These are phyloP conservation scores for Globisporangium nodosum DNA, from an alignment of 352 stramenopile species.

Conservation along the genomic window DNA sequence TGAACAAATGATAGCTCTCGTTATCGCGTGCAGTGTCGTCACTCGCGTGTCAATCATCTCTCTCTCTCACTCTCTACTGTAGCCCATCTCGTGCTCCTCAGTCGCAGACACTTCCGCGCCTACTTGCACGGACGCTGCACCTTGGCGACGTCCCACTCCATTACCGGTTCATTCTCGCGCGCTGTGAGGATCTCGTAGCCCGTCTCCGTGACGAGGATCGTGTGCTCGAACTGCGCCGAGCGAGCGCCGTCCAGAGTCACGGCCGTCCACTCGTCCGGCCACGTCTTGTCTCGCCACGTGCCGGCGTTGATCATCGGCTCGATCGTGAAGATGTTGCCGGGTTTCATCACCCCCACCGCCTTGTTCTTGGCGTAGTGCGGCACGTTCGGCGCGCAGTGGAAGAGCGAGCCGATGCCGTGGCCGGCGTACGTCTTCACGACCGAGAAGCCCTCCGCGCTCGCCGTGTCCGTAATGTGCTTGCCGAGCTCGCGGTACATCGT, in stretches of 20 bases:
- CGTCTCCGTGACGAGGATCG: conserved; percentile 97
- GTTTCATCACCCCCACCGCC: conserved; percentile 95
- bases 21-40: background rate
- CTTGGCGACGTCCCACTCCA: conserved; percentile 82
- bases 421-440: conserved; percentile 98
- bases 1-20: background rate
- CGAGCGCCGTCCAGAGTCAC: conserved; percentile 94
- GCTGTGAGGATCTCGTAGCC: conserved; percentile 97
- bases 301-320: conserved; percentile 99
- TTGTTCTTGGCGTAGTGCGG: conserved; percentile 99
- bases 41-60: background rate
- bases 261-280: conserved; percentile 98
- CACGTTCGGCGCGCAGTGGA: conserved; percentile 96
- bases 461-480: conserved; percentile 89
- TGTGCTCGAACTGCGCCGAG: conserved; percentile 98
- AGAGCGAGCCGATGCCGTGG: conserved; percentile 96
- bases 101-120: background rate
- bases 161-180: conserved; percentile 78
- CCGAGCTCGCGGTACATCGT: conserved; percentile 96
- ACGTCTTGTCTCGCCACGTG: conserved; percentile 88
- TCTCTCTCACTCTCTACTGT: background rate
- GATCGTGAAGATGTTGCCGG: conserved; percentile 98
- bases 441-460: conserved; percentile 82
- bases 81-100: conserved; percentile 3
- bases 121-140: conserved; percentile 48